Evolutionary conservation across 106 monocot genomes (phyloP), one percentile per base, ranked within the genome.

Genomic region (Phalaenopsis aphrodite): DNA sequence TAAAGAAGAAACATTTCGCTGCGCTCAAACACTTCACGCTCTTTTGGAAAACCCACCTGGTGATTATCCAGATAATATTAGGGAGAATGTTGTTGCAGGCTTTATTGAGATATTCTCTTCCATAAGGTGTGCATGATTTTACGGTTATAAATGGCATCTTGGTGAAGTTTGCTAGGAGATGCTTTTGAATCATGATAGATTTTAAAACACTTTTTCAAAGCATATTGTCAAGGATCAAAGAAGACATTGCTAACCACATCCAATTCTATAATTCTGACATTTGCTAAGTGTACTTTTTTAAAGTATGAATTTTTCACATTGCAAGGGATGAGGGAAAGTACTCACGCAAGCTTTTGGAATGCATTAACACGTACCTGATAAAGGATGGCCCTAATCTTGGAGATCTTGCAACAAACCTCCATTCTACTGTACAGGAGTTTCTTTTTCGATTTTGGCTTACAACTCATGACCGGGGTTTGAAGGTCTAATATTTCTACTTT

Each of bases 331-430:
- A 98, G 77, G 94, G 97, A 0, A 98, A 98, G 77, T 82, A 94
- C 85, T 87, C 90, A 75, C 92, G 92, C 74, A 98, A 92, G 78
- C 94, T 98, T 61, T 88, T 94, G 87, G 94, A 90, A 57, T 98
- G 97, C 81, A 75, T 98, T 56, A 94, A 94, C 80, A 83, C 86
- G 2, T 92, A 82, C 74, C 82, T 98, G 86, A 79, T 89, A n/a
- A 94, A 90, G 84, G 97, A 92, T 82, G 97, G 97, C 18, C 94
- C 94, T 69, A 98, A 98, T 81, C 86, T 98, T 75, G 94, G 94
- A 80, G 43, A 23, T 77, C 78, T 77, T 80, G 83, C 86, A 47
- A 78, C 92, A 77, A 85, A 92, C 36, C 84, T 97, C 15, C 94
- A 94, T 88, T 87, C 42, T 81, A 82, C 92, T 76, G 36, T 97